Base-by-base conservation (phyloP, 768 basidiomycete genomes). In the Boletus subparvulus region DNA sequence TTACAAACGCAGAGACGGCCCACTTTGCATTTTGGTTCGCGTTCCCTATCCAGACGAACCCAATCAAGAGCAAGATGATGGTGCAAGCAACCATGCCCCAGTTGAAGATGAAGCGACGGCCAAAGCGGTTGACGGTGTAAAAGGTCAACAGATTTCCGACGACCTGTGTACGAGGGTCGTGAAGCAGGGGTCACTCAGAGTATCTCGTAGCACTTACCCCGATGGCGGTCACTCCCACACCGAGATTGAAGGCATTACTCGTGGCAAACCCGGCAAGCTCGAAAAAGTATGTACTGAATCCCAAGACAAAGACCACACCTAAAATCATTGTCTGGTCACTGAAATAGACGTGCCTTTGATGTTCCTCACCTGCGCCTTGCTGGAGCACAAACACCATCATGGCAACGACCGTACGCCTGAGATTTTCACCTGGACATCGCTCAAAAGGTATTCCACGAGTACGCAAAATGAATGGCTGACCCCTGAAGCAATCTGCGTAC, bases 251-350 rank as follows among this genome's bases (percentile, higher is more conserved):
- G 1, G 73, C 71, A 1, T 68, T 65, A 50, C 41, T 49, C 13
- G 57, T 42, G 5, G 61, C 52, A 48, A 74, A 73, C 26, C 73
- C 69, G 14, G 73, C 65, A 36, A 75, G 73, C 55, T 74, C 70
- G 37, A 74, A 73, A 57, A 74, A 73, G 65, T 74, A 74, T 46
- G 65, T 66, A 14, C 68, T 66, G 48, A 48, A 70, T n/a, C 66
- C 64, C 50, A 69, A 51, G 7, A 69, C 61, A 50, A 69, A 70
- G 33, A 64, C 60, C 3, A 68, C 64, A 33, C 69, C 69, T 69
- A 21, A 42, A 40, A 44, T 47, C 21, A 40, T 17, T 1, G 14
- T 42, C 10, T 14, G 16, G 3, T 47, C 41, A 43, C 12, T n/a
- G 1, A 21, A 9, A 26, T 16, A 12, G 12, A 35, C 4, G 3